Base-by-base conservation (phyloP, 208 protist species). In the Phytomonas serpens region DNA sequence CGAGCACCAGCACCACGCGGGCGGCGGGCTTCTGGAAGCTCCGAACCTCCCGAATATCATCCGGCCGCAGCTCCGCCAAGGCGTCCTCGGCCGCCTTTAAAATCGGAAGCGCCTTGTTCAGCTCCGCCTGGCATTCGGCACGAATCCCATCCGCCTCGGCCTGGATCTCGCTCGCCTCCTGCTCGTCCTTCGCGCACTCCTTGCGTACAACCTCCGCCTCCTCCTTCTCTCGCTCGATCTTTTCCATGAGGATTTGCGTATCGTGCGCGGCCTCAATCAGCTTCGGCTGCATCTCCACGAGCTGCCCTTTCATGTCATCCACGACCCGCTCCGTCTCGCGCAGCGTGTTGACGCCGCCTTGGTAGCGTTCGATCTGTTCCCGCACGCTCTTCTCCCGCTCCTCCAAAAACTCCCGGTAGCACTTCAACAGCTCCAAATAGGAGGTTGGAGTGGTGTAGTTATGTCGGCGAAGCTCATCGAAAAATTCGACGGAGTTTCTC, bases 391-490 rank as follows among this genome's bases (percentile, higher is more conserved):
- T 80, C 62, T 88, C 76, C 78, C 98, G 93, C 74, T 97, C 88
- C 64, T 85, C 84, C 29, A 98, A 82, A 76, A 98, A 72, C 37
- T 84, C 77, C 11, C 80, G 52, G 82, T 98, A 98, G 69, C 94
- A 89, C 36, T 79, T 90, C 47, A 99, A 85, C 51, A 99, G 87
- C 75, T 97, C 90, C 9, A 99, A 83, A 80, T 98, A 99, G 9
- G 91, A 98, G 51, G 93, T 98, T 40, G 98, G 98, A 23, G 98
- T 99, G 10, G 96, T 98, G 92, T 99, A 99, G 76, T 95, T 97
- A 69, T 85, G 90, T 34, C 98, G 84, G 34, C 86, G 93, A 68
- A 98, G 80, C 82, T 98, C 94, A 31, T 92, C 85, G 74, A 89
- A 98, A 79, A 98, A 99, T 61, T 94, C 85, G 61, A 97, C 86